These are phyloP conservation scores for Cokeromyces recurvatus DNA, from an alignment of 371 early-diverging fungal genomes.

Conservation along the genomic window DNA sequence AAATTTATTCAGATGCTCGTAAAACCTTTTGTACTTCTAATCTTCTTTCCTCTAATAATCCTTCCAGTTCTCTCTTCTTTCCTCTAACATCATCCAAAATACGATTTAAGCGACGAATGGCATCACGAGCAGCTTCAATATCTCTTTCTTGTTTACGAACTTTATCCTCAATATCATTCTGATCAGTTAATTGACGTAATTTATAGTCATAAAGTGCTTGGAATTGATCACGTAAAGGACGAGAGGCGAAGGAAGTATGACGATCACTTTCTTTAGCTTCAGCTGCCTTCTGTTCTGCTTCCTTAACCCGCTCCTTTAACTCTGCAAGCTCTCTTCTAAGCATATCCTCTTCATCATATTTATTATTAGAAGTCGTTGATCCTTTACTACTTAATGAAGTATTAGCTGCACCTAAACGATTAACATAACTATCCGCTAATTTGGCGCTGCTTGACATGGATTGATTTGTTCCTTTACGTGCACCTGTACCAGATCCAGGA, in stretches of 20 bases:
- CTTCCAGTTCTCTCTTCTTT: constrained; percentile 43
- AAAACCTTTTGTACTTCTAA: constrained; percentile 23
- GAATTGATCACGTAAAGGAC: constrained; percentile 44
- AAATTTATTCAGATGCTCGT: constrained; percentile 24
- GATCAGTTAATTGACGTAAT: constrained; percentile 43
- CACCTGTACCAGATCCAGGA: constrained; percentile 45
- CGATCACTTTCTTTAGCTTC: constrained; percentile 23
- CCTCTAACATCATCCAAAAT: constrained; percentile 44
- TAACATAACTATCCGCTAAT: constrained; percentile 49
- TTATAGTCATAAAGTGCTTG: constrained; percentile 51
- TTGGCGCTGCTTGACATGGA: constrained; percentile 47
- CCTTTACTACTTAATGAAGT: constrained; percentile 41
- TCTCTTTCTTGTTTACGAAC: constrained; percentile 47
- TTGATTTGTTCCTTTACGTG: constrained; percentile 40
- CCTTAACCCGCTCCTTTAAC: constrained; percentile 35
- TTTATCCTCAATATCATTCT: constrained; percentile 41
- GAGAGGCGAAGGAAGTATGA: constrained; percentile 36
- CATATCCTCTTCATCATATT: constrained; percentile 48
- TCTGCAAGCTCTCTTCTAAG: constrained; percentile 40
- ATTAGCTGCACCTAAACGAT: constrained; percentile 46
- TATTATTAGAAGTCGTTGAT: constrained; percentile 22
- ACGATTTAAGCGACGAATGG: constrained; percentile 37
- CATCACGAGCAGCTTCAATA: constrained; percentile 48
- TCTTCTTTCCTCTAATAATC: constrained; percentile 25
- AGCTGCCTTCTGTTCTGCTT: constrained; percentile 29